These are phyloP conservation scores for Malus asiatica DNA, from an alignment of 306 rosid species.

Conservation along the genomic window DNA sequence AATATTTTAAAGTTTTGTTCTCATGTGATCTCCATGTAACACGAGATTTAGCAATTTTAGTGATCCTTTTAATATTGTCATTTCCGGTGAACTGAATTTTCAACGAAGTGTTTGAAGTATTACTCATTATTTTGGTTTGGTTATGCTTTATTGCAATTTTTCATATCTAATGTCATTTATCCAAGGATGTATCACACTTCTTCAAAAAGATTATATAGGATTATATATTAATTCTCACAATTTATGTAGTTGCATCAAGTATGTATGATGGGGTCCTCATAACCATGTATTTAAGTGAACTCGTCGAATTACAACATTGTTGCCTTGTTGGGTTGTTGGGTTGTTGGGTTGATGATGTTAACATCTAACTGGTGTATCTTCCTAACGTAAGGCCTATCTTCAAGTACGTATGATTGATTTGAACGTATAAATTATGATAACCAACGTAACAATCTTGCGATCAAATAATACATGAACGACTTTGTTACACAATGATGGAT, in stretches of 20 bases:
- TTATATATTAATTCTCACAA: no score
- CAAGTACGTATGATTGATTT: not conserved
- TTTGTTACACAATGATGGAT: no score
- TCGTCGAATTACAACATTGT: not conserved
- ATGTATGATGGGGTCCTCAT: not conserved
- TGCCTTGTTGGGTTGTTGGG: not conserved
- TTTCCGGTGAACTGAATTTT: no score
- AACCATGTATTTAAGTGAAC: not conserved
- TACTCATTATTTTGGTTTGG: no score
- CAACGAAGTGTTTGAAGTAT: not conserved
- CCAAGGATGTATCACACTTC: no score
- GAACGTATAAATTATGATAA: not conserved
- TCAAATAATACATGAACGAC: no score
- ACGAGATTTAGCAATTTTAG: no score
- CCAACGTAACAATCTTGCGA: not conserved
- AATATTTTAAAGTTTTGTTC: not conserved
- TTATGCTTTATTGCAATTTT: not conserved
- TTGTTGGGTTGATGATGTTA: not conserved
- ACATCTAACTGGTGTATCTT: not conserved
- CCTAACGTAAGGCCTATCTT: not conserved
- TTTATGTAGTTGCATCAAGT: no score
- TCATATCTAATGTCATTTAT: no score
- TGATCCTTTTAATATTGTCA: no score
- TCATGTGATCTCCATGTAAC: not conserved
- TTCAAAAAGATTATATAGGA: no score